phyloP scores from a whole-genome alignment of 805 yeast species.

The Tetrapisispora nanseiensis region DNA sequence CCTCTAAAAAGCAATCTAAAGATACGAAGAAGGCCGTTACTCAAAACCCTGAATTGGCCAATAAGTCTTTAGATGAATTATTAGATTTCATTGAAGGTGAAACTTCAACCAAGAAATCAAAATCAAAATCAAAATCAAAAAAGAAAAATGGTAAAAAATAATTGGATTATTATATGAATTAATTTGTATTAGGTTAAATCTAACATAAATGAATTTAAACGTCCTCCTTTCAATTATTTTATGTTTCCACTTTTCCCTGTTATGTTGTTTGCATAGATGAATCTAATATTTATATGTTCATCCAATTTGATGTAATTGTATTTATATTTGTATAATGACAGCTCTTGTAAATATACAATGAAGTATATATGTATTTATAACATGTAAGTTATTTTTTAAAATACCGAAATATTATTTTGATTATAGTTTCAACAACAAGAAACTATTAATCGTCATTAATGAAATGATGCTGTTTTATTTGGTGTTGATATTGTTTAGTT shows the following conservation, averaged over 20 bases:
- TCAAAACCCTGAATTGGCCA: conserved; percentile 47
- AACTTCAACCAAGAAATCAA: conserved; percentile 15
- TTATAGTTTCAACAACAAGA: no score
- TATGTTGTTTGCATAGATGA: neutral
- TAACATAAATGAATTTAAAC: no score
- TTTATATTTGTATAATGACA: neutral
- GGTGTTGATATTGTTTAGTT: no score
- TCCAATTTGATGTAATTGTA: neutral
- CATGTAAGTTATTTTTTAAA: neutral
- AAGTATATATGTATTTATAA: neutral
- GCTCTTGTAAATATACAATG: conserved; percentile 2
- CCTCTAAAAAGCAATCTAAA: conserved; percentile 8
- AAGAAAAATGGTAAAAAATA: conserved; percentile 20
- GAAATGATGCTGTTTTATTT: no score
- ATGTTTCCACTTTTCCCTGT: neutral
- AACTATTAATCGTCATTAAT: no score
- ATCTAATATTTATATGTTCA: neutral
- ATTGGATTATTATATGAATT: neutral
- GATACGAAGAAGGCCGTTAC: conserved; percentile 26
- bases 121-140: conserved; percentile 12
- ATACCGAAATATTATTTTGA: no score
- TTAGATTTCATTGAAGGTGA: conserved; percentile 52
- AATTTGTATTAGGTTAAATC: no score
- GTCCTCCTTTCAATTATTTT: no score
- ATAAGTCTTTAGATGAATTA: conserved; percentile 62